phyloP scores from a whole-genome alignment of 257 asterid species.

The Prunella vulgaris region DNA sequence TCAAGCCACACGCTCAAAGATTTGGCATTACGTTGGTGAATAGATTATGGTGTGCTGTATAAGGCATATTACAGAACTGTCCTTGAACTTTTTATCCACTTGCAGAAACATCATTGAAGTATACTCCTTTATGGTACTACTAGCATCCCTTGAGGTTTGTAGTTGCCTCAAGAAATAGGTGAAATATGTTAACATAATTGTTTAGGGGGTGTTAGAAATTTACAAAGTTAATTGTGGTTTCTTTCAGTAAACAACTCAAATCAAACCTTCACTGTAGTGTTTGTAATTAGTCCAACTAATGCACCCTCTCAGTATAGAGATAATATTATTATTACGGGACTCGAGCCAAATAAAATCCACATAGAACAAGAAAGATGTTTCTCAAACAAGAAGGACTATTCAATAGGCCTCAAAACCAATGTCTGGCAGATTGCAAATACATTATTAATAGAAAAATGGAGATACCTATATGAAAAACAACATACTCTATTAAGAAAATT shows the following conservation, averaged over 20 bases:
- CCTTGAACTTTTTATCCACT: background rate
- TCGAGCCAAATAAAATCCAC: constrained; percentile 3
- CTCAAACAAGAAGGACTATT: no score
- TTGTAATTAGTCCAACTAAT: background rate
- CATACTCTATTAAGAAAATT: background rate
- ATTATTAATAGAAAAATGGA: background rate
- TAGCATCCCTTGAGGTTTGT: background rate
- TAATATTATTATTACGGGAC: background rate
- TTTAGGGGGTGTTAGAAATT: background rate
- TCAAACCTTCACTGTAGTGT: background rate
- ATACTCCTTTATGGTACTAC: background rate
- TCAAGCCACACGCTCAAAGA: background rate
- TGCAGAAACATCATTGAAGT: background rate
- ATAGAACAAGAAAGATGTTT: background rate
- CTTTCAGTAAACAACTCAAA: background rate
- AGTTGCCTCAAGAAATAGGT: background rate
- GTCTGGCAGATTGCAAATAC: background rate
- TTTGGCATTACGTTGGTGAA: background rate
- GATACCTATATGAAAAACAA: background rate
- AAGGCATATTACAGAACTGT: background rate
- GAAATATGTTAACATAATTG: background rate
- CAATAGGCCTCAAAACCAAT: background rate
- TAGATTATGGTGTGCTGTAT: background rate
- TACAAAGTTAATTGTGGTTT: background rate
- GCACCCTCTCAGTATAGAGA: background rate